Evolutionary conservation across 164 flowering plant genomes (phyloP).

Genomic region (Akebia trifoliata): DNA sequence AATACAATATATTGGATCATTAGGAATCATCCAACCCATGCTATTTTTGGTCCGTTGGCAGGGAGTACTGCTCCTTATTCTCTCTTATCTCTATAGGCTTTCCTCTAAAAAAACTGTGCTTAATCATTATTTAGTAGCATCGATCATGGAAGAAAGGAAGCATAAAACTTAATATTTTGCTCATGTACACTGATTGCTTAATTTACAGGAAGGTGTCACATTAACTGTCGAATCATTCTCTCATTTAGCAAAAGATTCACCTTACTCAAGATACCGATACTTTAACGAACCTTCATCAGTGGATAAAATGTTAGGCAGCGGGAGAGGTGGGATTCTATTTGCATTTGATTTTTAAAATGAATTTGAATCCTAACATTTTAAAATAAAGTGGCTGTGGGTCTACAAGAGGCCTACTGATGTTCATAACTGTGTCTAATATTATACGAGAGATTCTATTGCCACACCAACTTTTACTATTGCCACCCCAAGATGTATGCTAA

Average conservation of each 20-base stretch:
- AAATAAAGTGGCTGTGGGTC: background rate
- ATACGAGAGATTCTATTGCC: too few species aligned
- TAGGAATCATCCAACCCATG: background rate
- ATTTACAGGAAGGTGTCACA: conserved; percentile 65
- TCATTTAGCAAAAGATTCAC: conserved; percentile 36
- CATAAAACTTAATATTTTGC: conserved; percentile 1
- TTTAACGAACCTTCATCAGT: conserved; percentile 44
- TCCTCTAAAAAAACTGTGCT: too few species aligned
- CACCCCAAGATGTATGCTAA: too few species aligned
- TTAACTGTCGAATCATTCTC: conserved; percentile 53
- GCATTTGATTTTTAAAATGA: background rate
- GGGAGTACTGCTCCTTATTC: too few species aligned
- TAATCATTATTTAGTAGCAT: background rate
- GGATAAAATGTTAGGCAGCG: conserved; percentile 38
- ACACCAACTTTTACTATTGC: too few species aligned
- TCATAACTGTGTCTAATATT: background rate
- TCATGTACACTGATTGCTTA: conserved; percentile 19
- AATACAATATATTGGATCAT: background rate
- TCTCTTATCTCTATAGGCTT: background rate
- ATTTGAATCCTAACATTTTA: background rate
- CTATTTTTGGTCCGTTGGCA: too few species aligned
- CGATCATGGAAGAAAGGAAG: background rate
- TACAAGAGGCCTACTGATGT: background rate
- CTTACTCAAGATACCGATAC: conserved; percentile 20
- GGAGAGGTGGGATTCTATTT: conserved; percentile 22